These are phyloP conservation scores for Colletotrichum eleusines DNA, from an alignment of 2,329 filamentous ascomycete genomes.

Conservation along the genomic window DNA sequence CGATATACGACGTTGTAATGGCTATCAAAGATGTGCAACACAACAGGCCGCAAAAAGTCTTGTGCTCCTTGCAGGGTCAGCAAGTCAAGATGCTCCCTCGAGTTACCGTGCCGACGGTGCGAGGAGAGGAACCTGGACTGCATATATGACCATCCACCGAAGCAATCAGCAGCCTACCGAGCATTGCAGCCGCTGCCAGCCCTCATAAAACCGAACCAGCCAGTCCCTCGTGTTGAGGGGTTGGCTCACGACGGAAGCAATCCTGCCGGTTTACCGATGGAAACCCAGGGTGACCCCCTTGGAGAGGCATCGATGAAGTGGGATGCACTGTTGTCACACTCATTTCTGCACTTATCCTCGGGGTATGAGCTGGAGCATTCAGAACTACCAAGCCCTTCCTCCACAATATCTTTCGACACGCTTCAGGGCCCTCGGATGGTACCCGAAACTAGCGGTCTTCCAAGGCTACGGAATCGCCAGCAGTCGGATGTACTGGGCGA, in stretches of 20 bases:
- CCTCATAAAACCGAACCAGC: background rate
- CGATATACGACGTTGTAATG: background rate
- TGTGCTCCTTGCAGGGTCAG: conserved; percentile 45
- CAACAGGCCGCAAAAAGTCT: conserved; percentile 42
- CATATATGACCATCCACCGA: conserved; percentile 38
- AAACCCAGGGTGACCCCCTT: background rate
- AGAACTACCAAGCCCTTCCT: background rate
- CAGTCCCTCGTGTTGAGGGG: no score
- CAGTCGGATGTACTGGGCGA: background rate
- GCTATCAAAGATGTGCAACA: background rate
- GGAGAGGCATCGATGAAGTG: background rate
- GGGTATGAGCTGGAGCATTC: background rate
- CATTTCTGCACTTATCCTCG: background rate
- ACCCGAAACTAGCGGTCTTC: background rate
- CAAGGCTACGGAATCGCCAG: conserved; percentile 1
- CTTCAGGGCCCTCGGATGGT: background rate
- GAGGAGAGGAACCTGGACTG: conserved; percentile 41
- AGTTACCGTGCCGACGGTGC: conserved; percentile 44
- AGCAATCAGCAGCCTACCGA: conserved; percentile 1
- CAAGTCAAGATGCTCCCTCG: conserved; percentile 47
- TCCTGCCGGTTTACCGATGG: background rate
- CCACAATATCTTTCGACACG: background rate
- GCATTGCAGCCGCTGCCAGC: background rate
- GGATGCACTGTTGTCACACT: background rate
- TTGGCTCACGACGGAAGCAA: background rate